Evolutionary conservation across 139 green algal genomes (phyloP).

Genomic region (Chlamydomonas sphaeroides): DNA sequence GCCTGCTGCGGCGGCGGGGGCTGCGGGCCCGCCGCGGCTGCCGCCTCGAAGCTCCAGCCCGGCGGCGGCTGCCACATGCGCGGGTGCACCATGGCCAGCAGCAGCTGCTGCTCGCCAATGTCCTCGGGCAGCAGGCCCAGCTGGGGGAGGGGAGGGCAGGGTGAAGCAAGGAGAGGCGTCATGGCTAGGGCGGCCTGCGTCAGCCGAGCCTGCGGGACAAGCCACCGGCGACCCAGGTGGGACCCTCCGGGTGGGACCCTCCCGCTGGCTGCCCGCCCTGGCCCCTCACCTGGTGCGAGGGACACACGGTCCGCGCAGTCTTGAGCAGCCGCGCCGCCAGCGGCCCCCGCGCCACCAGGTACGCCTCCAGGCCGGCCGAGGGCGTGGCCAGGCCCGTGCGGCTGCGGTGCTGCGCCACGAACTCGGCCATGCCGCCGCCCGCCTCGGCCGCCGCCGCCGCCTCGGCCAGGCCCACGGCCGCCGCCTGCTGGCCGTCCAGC

Average conservation of each 20-base stretch:
- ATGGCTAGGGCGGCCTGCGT: neutral
- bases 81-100: slow-evolving; percentile 64
- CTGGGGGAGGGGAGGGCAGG: neutral
- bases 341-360: slow-evolving; percentile 49
- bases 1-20: too few species aligned
- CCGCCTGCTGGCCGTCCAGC: neutral
- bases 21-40: too few species aligned
- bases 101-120: slow-evolving; percentile 45
- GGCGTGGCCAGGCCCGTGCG: slow-evolving; percentile 51
- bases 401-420: slow-evolving; percentile 8
- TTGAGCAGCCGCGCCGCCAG: slow-evolving; percentile 58
- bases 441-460: neutral
- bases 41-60: too few species aligned
- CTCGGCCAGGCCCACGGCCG: neutral
- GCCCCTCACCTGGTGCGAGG: slow-evolving; percentile 4
- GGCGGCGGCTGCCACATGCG: slow-evolving; percentile 29
- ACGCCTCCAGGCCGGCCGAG: slow-evolving; percentile 48
- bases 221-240: too few species aligned
- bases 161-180: neutral
- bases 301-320: slow-evolving; percentile 44
- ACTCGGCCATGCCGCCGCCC: slow-evolving; percentile 8
- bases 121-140: slow-evolving; percentile 49
- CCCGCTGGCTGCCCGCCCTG: too few species aligned
- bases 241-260: too few species aligned
- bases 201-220: too few species aligned